Percentiles rank a stretch among this genome's conserved stretches.
phyloP scores from a whole-genome alignment of 1,284 basidiomycete species.

The Papiliotrema laurentii region DNA sequence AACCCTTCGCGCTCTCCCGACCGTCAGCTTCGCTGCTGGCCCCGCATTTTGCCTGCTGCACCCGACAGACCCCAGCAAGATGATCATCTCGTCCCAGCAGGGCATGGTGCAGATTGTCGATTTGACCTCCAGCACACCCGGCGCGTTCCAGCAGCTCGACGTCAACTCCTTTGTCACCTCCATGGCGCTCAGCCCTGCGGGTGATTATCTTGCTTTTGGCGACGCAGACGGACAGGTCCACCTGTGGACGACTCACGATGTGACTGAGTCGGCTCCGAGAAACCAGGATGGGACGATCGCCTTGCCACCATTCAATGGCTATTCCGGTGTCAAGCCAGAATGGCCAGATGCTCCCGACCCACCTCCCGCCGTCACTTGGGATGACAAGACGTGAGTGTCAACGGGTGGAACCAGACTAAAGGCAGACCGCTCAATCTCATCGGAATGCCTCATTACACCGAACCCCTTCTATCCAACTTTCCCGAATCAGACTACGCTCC shows the following conservation, averaged over 20 bases:
- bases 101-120: conserved; percentile 90
- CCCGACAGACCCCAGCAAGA: conserved; percentile 70
- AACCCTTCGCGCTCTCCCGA: conserved; percentile 66
- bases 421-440: conserved; percentile 77
- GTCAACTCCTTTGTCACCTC: conserved; percentile 71
- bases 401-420: neutral
- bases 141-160: conserved; percentile 54
- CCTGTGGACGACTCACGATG: conserved; percentile 69
- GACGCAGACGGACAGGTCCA: conserved; percentile 84
- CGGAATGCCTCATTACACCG: conserved; percentile 83
- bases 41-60: conserved; percentile 82
- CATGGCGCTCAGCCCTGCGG: conserved; percentile 75
- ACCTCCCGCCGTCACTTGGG: conserved; percentile 72
- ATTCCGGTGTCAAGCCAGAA: conserved; percentile 71
- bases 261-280: conserved; percentile 54
- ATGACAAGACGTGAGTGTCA: conserved; percentile 64
- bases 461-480: conserved; percentile 75
- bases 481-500: conserved; percentile 44
- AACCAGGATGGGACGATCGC: conserved; percentile 30
- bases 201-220: conserved; percentile 87
- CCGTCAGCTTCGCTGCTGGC: conserved; percentile 80
- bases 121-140: conserved; percentile 61
- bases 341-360: conserved; percentile 74
- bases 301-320: conserved; percentile 75
- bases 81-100: conserved; percentile 76